Evolutionary conservation across 441 rosid genomes (phyloP).

Genomic region (Geranium incanum): DNA sequence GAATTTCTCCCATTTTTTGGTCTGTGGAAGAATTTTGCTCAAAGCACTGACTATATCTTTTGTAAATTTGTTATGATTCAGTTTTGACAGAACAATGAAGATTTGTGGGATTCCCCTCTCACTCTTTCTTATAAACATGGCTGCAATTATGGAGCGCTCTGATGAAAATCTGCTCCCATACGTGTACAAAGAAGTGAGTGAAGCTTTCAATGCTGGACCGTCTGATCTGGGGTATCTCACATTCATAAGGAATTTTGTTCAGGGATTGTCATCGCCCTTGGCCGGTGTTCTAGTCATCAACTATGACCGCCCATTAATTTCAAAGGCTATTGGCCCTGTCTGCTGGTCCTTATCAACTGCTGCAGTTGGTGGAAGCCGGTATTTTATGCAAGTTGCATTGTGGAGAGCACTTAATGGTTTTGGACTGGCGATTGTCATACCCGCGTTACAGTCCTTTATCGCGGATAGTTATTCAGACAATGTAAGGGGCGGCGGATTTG

Average conservation of each 20-base stretch:
- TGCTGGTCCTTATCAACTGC: slow-evolving; percentile 97
- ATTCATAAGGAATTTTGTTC: slow-evolving; percentile 86
- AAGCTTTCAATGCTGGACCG: slow-evolving; percentile 86
- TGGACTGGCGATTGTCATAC: slow-evolving; percentile 92
- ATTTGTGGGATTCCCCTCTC: slow-evolving; percentile 76
- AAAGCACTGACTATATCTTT: slow-evolving; percentile 12
- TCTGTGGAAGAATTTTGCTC: neutral
- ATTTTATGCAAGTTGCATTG: slow-evolving; percentile 61
- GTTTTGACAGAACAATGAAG: slow-evolving; percentile 52
- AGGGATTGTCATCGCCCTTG: slow-evolving; percentile 76
- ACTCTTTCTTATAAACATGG: slow-evolving; percentile 73
- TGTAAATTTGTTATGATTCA: neutral
- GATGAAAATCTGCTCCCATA: slow-evolving; percentile 90
- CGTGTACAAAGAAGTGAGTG: slow-evolving; percentile 96
- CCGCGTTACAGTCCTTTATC: slow-evolving; percentile 87
- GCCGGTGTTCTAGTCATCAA: slow-evolving; percentile 78
- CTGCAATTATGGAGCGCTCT: slow-evolving; percentile 89
- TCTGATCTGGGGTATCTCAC: slow-evolving; percentile 90
- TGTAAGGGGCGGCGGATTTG: slow-evolving; percentile 88
- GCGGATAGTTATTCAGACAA: slow-evolving; percentile 86
- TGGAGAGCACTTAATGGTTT: slow-evolving; percentile 97
- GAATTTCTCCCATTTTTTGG: neutral
- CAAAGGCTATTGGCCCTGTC: slow-evolving; percentile 56
- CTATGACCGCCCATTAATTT: slow-evolving; percentile 54
- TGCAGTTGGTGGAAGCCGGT: slow-evolving; percentile 75